Base-by-base conservation (phyloP, 225 moss, liverwort and hornwort genomes). In the Sphagnum contortum region DNA sequence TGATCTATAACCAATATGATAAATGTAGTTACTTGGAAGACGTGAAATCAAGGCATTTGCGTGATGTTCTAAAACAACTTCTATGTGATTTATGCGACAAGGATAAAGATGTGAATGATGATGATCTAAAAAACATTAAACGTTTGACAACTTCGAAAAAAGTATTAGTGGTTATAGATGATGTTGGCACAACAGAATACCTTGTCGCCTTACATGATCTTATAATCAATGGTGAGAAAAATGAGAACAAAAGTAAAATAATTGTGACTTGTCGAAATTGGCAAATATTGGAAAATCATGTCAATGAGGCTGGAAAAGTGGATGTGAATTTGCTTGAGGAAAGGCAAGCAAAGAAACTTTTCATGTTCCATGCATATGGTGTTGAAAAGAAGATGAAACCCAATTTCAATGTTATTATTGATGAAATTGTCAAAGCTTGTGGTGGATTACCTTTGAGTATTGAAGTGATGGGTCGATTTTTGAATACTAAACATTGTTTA, bases 191-290 rank as follows among this genome's bases (percentile, higher is more conserved):
- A 29, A 29, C 29, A 29, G 29, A 29, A 29, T 0, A 0, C 29
- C 29, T 29, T 29, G 1, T 29, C 1, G 29, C 29, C 29, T 29
- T 29, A 29, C 29, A 29, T 29, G 29, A 29, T 29, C 29, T 29
- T 29, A 0, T 29, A 29, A 1, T 29, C 29, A 29, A 29, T 29
- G 29, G 29, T 29, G 29, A 29, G 1, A 29, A 1, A 29, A 1
- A 29, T 0, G 1, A 29, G 9, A 47, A 5, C 49, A 48, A 46
- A 0, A 63, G 62, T 48, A 63, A 63, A 46, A 49, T 63, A 46
- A 47, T 63, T 63, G 62, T 46, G 4, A 63, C 62, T 4, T 48
- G 47, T 47, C 62, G 62, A 4, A 63, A 63, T 12, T 63, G 62
- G 62, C 46, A 48, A 47, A 12, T n/a, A n/a, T 47, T 63, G 62